phyloP scores from a whole-genome alignment of 345 rosid species.

The Syzygium aromaticum region DNA sequence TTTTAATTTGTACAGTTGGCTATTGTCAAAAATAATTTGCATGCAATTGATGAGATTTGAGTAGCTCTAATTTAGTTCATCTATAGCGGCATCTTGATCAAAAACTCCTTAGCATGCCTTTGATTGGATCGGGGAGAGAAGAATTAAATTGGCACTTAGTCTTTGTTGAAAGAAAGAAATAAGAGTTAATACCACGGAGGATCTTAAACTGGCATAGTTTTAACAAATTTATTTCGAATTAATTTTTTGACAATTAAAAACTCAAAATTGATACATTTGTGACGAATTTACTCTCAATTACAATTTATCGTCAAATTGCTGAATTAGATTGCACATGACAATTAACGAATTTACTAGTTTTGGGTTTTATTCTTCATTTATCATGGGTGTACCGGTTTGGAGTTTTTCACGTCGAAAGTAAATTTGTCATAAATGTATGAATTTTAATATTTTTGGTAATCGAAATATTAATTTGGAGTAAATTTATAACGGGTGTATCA shows the following conservation, averaged over 20 bases:
- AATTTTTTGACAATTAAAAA: fast-evolving
- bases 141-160: background rate
- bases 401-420: no score
- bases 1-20: background rate
- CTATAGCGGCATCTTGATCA: fast-evolving
- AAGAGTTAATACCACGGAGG: background rate
- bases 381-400: no score
- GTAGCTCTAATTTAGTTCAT: background rate
- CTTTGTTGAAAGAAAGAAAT: background rate
- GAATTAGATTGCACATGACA: no score
- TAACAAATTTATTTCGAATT: fast-evolving
- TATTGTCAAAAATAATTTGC: background rate
- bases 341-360: no score
- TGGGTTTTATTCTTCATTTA: no score
- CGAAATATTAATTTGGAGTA: fast-evolving
- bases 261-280: fast-evolving
- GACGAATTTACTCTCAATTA: fast-evolving
- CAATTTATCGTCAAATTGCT: background rate
- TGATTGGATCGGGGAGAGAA: background rate
- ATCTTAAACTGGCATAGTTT: fast-evolving
- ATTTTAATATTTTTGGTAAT: fast-evolving
- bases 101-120: background rate
- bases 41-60: background rate
- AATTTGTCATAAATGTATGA: fast-evolving
- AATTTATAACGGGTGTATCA: fast-evolving